Conservation (phyloP, 169 alveolate genomes). For the Amoebophrya sp. region DNA sequence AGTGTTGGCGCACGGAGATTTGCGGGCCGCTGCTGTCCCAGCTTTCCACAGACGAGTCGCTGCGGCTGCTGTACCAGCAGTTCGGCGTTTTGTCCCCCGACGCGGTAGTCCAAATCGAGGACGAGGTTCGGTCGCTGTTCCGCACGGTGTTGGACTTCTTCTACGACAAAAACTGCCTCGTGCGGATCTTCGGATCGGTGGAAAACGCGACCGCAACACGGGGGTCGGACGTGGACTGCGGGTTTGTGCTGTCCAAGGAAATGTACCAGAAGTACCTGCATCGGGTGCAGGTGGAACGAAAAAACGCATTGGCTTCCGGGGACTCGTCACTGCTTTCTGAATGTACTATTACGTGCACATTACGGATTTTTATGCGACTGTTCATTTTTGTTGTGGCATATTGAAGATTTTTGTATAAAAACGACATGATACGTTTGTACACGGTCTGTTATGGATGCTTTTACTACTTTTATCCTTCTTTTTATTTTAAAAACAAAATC, state of each 20-base stretch:
- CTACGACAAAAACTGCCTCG: not conserved
- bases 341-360: no score
- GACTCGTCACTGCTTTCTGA: no score
- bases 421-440: no score
- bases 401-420: no score
- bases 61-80: not conserved
- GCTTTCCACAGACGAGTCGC: not conserved
- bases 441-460: no score
- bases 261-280: no score
- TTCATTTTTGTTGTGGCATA: no score
- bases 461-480: no score
- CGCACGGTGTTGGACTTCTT: not conserved
- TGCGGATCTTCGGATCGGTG: not conserved
- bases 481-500: no score
- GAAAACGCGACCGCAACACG: not conserved
- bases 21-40: not conserved
- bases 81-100: not conserved
- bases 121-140: not conserved
- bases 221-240: not conserved
- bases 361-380: no score
- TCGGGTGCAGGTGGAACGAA: no score
- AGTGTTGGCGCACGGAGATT: not conserved
- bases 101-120: not conserved
- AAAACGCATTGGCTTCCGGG: no score
- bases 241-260: not conserved